These are phyloP conservation scores for Puccinia polysora DNA, from an alignment of 1,284 basidiomycete genomes.

Conservation along the genomic window DNA sequence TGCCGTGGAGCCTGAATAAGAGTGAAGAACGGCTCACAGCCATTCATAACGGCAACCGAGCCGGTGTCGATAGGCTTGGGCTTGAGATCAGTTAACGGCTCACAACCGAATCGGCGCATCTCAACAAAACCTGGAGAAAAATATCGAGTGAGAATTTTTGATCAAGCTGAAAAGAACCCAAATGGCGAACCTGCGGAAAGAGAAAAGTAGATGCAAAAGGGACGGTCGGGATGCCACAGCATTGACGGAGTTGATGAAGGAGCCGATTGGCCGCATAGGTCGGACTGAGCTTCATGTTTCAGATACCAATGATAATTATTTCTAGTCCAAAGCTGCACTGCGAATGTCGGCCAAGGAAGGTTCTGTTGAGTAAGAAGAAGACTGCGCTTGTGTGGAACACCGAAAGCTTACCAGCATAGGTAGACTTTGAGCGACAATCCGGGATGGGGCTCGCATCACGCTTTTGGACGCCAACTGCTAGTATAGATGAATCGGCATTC, in stretches of 20 bases:
- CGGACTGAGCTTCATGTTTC: conserved; percentile 69
- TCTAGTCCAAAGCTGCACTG: conserved; percentile 90
- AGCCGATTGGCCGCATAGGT: conserved; percentile 50
- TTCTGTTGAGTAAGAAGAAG: not conserved
- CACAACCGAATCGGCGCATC: conserved; percentile 66
- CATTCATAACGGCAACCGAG: conserved; percentile 84
- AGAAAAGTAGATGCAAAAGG: conserved; percentile 66
- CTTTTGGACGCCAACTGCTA: conserved; percentile 76
- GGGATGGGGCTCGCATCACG: conserved; percentile 64
- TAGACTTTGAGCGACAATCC: conserved; percentile 53
- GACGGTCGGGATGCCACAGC: conserved; percentile 79
- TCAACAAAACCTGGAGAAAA: conserved; percentile 64
- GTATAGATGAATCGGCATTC: conserved; percentile 81
- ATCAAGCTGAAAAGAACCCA: not conserved
- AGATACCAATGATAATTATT: conserved; percentile 93
- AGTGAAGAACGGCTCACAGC: conserved; percentile 59
- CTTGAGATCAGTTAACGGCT: conserved; percentile 65
- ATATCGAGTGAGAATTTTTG: not conserved
- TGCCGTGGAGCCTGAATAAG: not conserved
- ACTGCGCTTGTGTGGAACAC: not conserved
- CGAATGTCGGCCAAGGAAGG: not conserved
- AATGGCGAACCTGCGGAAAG: conserved; percentile 52
- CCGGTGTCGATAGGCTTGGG: conserved; percentile 73
- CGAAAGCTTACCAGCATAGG: conserved; percentile 24
- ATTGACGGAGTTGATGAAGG: conserved; percentile 49